phyloP scores from a whole-genome alignment of 768 basidiomycete species.

The Boletus reticulatus region DNA sequence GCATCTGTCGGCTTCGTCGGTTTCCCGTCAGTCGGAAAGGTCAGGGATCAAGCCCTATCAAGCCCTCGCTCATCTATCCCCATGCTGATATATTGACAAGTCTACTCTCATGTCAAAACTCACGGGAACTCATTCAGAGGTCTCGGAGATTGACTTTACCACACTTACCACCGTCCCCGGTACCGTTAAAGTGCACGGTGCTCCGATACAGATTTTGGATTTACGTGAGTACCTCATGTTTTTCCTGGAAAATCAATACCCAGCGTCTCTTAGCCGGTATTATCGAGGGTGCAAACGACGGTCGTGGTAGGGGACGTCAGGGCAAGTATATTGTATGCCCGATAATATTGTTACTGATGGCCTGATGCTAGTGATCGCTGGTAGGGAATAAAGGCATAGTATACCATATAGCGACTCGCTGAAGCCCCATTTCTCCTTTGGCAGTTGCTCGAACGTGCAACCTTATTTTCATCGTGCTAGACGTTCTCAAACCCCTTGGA shows the following conservation, averaged over 20 bases:
- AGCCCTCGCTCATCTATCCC: background rate
- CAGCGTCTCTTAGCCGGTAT: constrained; percentile 70
- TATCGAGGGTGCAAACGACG: constrained; percentile 96
- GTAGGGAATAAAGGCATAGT: constrained; percentile 39
- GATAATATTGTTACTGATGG: constrained; percentile 19
- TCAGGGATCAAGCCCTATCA: no score
- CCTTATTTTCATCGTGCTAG: constrained; percentile 97
- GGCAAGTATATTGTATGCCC: constrained; percentile 41
- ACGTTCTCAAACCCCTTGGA: constrained; percentile 96
- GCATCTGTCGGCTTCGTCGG: constrained; percentile 94
- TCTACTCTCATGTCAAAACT: constrained; percentile 94
- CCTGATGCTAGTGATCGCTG: constrained; percentile 61
- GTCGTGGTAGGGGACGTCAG: constrained; percentile 94
- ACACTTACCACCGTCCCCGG: constrained; percentile 95
- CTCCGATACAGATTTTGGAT: constrained; percentile 93
- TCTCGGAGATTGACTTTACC: constrained; percentile 96
- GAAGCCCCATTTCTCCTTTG: constrained; percentile 1
- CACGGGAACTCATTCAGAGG: constrained; percentile 95
- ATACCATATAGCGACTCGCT: constrained; percentile 3
- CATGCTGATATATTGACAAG: constrained; percentile 36
- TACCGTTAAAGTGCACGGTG: constrained; percentile 91
- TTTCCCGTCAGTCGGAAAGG: constrained; percentile 95
- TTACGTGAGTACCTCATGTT: constrained; percentile 55
- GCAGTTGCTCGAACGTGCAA: constrained; percentile 96
- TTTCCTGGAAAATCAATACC: constrained; percentile 3